Evolutionary conservation across 2,329 filamentous ascomycete species (phyloP).

Genomic region (Aspergillus sp.): DNA sequence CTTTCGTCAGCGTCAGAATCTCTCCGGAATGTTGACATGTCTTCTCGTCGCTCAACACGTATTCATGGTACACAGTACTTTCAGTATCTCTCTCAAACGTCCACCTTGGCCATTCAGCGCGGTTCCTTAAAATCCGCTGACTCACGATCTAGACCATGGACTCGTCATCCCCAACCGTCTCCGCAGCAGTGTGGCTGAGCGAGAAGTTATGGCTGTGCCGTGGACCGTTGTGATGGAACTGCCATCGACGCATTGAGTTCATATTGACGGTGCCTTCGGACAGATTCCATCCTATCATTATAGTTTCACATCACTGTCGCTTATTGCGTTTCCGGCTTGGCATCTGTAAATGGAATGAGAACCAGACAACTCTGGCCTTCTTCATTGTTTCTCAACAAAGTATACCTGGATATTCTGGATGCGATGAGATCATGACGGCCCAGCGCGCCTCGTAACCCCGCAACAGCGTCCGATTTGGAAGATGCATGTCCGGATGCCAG

Average conservation of each 20-base stretch:
- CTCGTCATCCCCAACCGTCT: neutral
- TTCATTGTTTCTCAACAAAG: too few relatives aligned
- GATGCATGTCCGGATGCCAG: neutral
- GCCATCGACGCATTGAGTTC: neutral
- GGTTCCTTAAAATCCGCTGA: neutral
- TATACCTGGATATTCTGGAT: neutral
- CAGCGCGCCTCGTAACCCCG: neutral
- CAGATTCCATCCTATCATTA: neutral
- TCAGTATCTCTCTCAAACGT: neutral
- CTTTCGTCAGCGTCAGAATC: neutral
- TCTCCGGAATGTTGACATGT: neutral
- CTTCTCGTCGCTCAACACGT: neutral
- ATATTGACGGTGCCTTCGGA: neutral
- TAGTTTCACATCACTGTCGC: neutral
- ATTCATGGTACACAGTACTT: neutral
- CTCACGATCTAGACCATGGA: neutral
- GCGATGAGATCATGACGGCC: neutral
- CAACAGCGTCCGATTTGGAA: neutral
- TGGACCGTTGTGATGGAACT: neutral
- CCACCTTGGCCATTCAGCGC: neutral
- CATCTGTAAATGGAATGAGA: neutral
- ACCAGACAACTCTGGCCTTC: neutral
- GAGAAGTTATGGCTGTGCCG: neutral
- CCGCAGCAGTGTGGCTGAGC: constrained; percentile 3
- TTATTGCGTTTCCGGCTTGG: neutral